These are phyloP conservation scores for Podospora didyma DNA, from an alignment of 495 filamentous ascomycete genomes.

Conservation along the genomic window DNA sequence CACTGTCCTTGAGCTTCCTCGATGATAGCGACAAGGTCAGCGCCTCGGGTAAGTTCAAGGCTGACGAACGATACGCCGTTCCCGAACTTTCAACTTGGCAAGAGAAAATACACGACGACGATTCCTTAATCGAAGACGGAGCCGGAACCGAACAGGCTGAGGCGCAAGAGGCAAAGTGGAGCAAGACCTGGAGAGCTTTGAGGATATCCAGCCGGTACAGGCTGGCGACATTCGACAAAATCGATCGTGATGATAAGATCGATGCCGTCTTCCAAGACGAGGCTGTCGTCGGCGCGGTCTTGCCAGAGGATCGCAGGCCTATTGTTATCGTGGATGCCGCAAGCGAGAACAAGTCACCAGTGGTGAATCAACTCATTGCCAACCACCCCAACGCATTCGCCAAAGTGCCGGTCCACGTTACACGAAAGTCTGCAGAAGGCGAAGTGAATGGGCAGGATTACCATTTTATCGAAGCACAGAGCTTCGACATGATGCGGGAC, in stretches of 20 bases:
- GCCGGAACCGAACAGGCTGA: constrained; percentile 64
- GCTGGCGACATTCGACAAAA: constrained; percentile 75
- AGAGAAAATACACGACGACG: constrained; percentile 60
- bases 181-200: constrained; percentile 84
- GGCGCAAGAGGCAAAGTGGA: constrained; percentile 65
- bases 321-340: constrained; percentile 45
- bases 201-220: constrained; percentile 70
- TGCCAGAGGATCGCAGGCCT: constrained; percentile 39
- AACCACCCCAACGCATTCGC: constrained; percentile 39
- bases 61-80: constrained; percentile 38
- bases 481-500: constrained; percentile 48
- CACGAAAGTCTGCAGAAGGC: constrained; percentile 39
- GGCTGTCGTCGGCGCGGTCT: constrained; percentile 17
- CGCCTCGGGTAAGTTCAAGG: constrained; percentile 48
- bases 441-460: constrained; percentile 42
- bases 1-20: constrained; percentile 72
- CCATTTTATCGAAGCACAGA: constrained; percentile 43
- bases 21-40: constrained; percentile 51
- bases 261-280: constrained; percentile 47
- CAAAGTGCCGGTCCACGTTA: constrained; percentile 36
- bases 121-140: constrained; percentile 77
- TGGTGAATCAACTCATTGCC: constrained; percentile 39
- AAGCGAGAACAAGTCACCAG: constrained; percentile 32
- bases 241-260: constrained; percentile 73
- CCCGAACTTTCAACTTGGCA: constrained; percentile 47